A percentile compares a stretch with the other conserved stretches of the same genome.
Evolutionary conservation across 2,329 filamentous ascomycete genomes (phyloP).

Genomic region (Exophiala sp.): DNA sequence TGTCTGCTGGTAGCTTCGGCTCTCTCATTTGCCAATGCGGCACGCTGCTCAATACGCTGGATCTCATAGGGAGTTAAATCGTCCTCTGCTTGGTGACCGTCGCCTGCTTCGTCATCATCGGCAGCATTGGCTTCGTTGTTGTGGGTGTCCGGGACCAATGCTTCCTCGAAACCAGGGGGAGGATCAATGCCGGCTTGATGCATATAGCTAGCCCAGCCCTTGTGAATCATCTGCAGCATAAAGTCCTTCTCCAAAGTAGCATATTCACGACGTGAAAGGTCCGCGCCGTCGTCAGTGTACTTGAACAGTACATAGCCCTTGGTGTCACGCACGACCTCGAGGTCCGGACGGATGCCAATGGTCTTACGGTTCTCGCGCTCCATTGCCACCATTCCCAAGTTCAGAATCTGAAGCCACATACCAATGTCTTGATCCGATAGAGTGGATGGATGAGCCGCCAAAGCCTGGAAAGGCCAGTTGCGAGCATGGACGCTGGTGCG

Average conservation of each 20-base stretch:
- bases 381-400: constrained; percentile 14
- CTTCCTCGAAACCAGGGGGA: background rate
- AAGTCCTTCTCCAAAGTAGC: constrained; percentile 14
- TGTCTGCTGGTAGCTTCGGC: background rate
- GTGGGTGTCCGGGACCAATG: too few species aligned
- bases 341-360: constrained; percentile 14
- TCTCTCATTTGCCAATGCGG: background rate
- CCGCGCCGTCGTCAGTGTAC: constrained; percentile 10
- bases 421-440: constrained; percentile 22
- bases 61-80: too few species aligned
- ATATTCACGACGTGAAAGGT: constrained; percentile 14
- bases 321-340: constrained; percentile 13
- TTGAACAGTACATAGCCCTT: constrained; percentile 16
- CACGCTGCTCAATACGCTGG: background rate
- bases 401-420: constrained; percentile 26
- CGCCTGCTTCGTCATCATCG: background rate
- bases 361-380: constrained; percentile 7
- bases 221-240: constrained; percentile 12
- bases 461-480: constrained; percentile 27
- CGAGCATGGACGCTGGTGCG: constrained; percentile 15
- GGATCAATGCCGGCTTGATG: constrained; percentile 4
- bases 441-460: constrained; percentile 12
- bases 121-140: background rate
- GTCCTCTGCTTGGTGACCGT: too few species aligned
- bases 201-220: constrained; percentile 18